Evolutionary conservation across 139 green algal genomes (phyloP).

Genomic region (Marvania coccoides): DNA sequence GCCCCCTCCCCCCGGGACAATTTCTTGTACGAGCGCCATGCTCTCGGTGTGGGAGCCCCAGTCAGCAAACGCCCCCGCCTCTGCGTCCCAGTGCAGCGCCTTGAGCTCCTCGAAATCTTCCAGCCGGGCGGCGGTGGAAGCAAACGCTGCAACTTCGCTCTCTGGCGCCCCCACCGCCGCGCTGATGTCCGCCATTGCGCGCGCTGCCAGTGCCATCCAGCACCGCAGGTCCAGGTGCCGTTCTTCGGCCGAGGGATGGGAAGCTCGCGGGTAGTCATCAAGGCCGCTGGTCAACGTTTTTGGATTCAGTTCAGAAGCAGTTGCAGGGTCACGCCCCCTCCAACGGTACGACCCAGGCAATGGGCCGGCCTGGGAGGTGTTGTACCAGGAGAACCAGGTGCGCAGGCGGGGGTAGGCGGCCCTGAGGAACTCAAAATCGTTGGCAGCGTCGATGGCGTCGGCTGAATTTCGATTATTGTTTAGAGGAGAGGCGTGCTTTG

Average conservation of each 20-base stretch:
- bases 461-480: too few relatives aligned
- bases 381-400: conserved; percentile 86
- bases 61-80: conserved; percentile 57
- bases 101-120: conserved; percentile 44
- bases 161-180: conserved; percentile 4
- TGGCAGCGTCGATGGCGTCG: neutral
- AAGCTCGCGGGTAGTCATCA: conserved; percentile 89
- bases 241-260: conserved; percentile 75
- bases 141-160: conserved; percentile 15
- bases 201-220: conserved; percentile 79
- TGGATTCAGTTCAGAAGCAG: conserved; percentile 64
- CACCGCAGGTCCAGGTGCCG: conserved; percentile 86
- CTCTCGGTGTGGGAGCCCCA: conserved; percentile 86
- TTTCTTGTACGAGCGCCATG: conserved; percentile 36
- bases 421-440: conserved; percentile 18
- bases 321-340: conserved; percentile 47
- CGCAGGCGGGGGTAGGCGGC: conserved; percentile 67
- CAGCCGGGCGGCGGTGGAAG: conserved; percentile 21
- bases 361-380: conserved; percentile 62
- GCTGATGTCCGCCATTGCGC: conserved; percentile 45
- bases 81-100: conserved; percentile 61
- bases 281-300: conserved; percentile 85
- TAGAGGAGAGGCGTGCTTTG: neutral
- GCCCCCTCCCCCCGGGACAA: too few relatives aligned
- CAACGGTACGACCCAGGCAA: conserved; percentile 54